Base-by-base conservation (phyloP, 208 protist genomes). In the Trypanosoma scelopori region DNA sequence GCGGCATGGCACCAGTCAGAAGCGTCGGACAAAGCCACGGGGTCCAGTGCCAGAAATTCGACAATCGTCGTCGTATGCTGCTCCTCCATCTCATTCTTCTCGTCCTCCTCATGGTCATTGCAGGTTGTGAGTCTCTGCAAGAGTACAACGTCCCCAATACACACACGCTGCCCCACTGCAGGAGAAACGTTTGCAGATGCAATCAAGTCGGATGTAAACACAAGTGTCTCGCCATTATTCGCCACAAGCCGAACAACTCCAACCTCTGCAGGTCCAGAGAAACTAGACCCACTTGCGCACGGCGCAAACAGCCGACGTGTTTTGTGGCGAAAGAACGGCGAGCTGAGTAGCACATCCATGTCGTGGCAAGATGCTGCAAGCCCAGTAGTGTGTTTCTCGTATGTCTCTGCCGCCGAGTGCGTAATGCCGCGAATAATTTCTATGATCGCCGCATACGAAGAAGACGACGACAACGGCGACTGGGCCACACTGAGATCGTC, bases 1-100 rank as follows among this genome's bases (percentile, higher is more conserved):
- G 78, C 86, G 15, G 84, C 86, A 51, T 91, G 82, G 6, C 56
- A 70, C 87, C 89, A 93, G 27, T 77, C 74, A 28, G 80, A 76
- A n/a, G 68, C 69, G 47, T 94, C 82, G 3, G 72, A 60, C 46
- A 95, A 79, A 32, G 77, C 59, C 18, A 72, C 48, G 0, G 77
- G 71, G 68, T 90, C 83, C 58, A 83, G 72, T 0, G 81, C 77
- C 15, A 89, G 22, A 47, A 90, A 87, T 53, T 82, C 74, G n/a
- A 78, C 66, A 46, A 65, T 50, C n/a, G 70, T 53, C 1, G 72
- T 37, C 32, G 9, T 37, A 37, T 37, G 32, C 20, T 42, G 16
- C 49, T 37, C 39, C 39, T 13, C 12, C 23, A 56, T 37, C 28
- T 37, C 46, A 18, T 30, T 56, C 39, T 13, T n/a, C 45, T 32